phyloP scores from a whole-genome alignment of 129 eudicot species.

The Chrysanthemum makinoi region DNA sequence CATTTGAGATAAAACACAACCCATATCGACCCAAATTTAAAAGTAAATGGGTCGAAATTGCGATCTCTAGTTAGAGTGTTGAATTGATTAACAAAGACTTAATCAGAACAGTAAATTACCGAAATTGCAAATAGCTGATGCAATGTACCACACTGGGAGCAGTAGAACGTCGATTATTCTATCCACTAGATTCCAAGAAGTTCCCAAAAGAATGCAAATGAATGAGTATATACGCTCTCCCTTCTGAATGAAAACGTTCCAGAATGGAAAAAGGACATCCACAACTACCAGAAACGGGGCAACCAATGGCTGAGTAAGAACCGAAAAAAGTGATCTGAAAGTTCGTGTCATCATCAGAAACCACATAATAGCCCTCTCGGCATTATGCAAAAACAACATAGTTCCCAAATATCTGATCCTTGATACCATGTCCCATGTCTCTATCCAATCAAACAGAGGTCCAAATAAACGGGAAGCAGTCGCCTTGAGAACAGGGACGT shows the following conservation, averaged over 20 bases:
- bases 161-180: constrained; percentile 46
- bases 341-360: constrained; percentile 66
- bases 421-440: constrained; percentile 94
- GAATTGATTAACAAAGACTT: neutral
- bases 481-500: constrained; percentile 90
- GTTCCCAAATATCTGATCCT: constrained; percentile 94
- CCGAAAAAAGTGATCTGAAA: constrained; percentile 49
- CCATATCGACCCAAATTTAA: neutral
- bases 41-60: neutral
- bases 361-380: constrained; percentile 84
- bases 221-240: constrained; percentile 45
- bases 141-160: constrained; percentile 75
- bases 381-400: constrained; percentile 86
- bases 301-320: constrained; percentile 66
- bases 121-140: constrained; percentile 45
- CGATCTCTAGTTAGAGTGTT: neutral
- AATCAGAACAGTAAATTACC: constrained; percentile 44
- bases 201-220: constrained; percentile 49
- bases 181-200: constrained; percentile 54
- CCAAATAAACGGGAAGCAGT: constrained; percentile 84
- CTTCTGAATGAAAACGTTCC: constrained; percentile 38
- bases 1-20: constrained; percentile 10
- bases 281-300: constrained; percentile 56
- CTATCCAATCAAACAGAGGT: constrained; percentile 92
- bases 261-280: constrained; percentile 57